These are phyloP conservation scores for Backusella parvicylindrica DNA, from an alignment of 192 early-diverging fungal genomes.

Conservation along the genomic window DNA sequence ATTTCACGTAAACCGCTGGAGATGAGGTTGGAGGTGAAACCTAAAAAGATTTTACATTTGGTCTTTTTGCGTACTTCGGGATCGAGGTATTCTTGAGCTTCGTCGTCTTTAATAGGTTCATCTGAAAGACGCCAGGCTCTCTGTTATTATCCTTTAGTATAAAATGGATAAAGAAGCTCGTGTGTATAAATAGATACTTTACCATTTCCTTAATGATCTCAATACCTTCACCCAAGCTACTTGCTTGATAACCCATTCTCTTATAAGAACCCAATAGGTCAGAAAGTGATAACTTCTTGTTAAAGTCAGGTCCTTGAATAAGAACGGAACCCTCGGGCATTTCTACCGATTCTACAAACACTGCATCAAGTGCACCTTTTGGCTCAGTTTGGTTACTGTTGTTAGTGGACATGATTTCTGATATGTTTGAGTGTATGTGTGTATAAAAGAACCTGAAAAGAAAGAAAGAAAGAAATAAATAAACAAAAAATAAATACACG, in stretches of 20 bases:
- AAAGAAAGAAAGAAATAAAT: background rate
- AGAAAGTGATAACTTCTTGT: slow-evolving; percentile 73
- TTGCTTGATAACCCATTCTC: slow-evolving; percentile 93
- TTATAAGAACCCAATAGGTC: slow-evolving; percentile 69
- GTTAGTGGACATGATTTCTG: background rate
- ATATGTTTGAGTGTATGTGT: background rate
- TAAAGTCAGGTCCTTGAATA: slow-evolving; percentile 93
- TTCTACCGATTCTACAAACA: slow-evolving; percentile 64
- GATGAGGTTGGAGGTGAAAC: slow-evolving; percentile 97
- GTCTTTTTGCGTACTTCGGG: slow-evolving; percentile 55
- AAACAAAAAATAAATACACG: background rate
- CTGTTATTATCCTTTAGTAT: slow-evolving; percentile 20
- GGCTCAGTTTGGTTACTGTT: slow-evolving; percentile 4
- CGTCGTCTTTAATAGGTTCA: slow-evolving; percentile 69
- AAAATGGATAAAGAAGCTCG: background rate
- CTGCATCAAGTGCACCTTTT: slow-evolving; percentile 50
- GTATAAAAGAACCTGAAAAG: background rate
- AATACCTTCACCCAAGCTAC: slow-evolving; percentile 82
- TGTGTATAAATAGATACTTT: slow-evolving; percentile 2
- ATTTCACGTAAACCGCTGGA: slow-evolving; percentile 92
- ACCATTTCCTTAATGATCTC: slow-evolving; percentile 93
- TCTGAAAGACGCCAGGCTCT: slow-evolving; percentile 82
- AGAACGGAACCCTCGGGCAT: slow-evolving; percentile 63
- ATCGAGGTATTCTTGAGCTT: slow-evolving; percentile 58
- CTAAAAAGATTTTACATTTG: slow-evolving; percentile 97